Conservation (phyloP, 495 filamentous ascomycete genomes). For the Penicillium riverlandense region DNA sequence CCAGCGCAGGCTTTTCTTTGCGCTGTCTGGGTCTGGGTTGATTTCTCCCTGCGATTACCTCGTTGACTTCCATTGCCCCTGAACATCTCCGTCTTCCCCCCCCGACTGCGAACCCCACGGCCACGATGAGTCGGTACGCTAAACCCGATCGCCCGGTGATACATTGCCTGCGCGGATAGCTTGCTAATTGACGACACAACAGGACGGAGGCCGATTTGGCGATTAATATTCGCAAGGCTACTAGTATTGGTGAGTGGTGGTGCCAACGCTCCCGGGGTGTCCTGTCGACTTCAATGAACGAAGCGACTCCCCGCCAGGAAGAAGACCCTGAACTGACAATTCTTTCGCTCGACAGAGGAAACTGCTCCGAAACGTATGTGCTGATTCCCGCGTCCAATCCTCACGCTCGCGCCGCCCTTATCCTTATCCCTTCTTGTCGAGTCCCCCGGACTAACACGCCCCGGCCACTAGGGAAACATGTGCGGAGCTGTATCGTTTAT, state of each 20-base stretch:
- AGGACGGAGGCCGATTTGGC: slow-evolving; percentile 90
- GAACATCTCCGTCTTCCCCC: slow-evolving; percentile 10
- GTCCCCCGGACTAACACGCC: slow-evolving; percentile 1
- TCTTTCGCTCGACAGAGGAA: slow-evolving; percentile 54
- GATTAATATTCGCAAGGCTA: slow-evolving; percentile 95
- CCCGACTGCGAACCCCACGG: not conserved
- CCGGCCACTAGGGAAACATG: slow-evolving; percentile 72
- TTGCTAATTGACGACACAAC: slow-evolving; percentile 15
- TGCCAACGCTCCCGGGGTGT: not conserved
- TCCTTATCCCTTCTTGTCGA: not conserved
- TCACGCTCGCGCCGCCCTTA: not conserved
- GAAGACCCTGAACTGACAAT: slow-evolving; percentile 20
- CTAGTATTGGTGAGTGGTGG: slow-evolving; percentile 60
- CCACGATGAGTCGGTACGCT: slow-evolving; percentile 42
- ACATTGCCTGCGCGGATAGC: not conserved
- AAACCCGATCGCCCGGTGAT: not conserved
- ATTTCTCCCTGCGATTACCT: slow-evolving; percentile 12
- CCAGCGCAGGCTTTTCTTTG: slow-evolving; percentile 10
- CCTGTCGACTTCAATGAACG: not conserved
- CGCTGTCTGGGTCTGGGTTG: slow-evolving; percentile 19
- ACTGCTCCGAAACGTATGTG: slow-evolving; percentile 83
- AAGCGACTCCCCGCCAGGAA: not conserved
- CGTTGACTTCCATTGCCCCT: slow-evolving; percentile 16
- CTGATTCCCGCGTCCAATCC: not conserved
- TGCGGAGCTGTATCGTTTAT: slow-evolving; percentile 95